A percentile compares a stretch with the other conserved stretches of the same genome.
phyloP scores from a whole-genome alignment of 2,329 filamentous ascomycete species.

The Cadophora gregata region DNA sequence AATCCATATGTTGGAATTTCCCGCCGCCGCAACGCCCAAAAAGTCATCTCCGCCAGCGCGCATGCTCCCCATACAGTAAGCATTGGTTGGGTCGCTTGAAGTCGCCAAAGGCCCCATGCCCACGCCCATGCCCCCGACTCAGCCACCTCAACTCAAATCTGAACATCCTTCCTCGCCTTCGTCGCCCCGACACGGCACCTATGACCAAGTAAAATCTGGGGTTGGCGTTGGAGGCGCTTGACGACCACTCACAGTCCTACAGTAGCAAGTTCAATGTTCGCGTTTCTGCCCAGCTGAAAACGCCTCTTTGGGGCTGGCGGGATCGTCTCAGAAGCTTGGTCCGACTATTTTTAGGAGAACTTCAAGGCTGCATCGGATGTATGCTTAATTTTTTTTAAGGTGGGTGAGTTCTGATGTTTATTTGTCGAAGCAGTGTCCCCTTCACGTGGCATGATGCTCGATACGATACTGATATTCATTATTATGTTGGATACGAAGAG shows the following conservation, averaged over 20 bases:
- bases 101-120: conserved; percentile 1
- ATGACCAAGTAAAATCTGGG: not conserved
- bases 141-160: conserved; percentile 5
- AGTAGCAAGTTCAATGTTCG: not conserved
- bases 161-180: not conserved
- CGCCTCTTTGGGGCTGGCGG: not conserved
- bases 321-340: conserved; percentile 1
- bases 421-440: conserved; percentile 1
- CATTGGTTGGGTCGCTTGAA: conserved; percentile 4
- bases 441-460: not conserved
- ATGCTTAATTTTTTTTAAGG: conserved; percentile 3
- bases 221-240: conserved; percentile 3
- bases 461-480: conserved; percentile 7
- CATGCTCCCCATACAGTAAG: not conserved
- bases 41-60: not conserved
- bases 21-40: not conserved
- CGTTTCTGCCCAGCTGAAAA: not conserved
- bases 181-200: not conserved
- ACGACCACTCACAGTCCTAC: not conserved
- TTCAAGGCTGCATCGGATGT: not conserved
- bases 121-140: not conserved
- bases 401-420: not conserved
- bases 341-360: conserved; percentile 8
- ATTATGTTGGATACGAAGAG: not conserved
- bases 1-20: not conserved